Evolutionary conservation across 371 early-diverging fungal species (phyloP).

Genomic region (Mortierella sp.): DNA sequence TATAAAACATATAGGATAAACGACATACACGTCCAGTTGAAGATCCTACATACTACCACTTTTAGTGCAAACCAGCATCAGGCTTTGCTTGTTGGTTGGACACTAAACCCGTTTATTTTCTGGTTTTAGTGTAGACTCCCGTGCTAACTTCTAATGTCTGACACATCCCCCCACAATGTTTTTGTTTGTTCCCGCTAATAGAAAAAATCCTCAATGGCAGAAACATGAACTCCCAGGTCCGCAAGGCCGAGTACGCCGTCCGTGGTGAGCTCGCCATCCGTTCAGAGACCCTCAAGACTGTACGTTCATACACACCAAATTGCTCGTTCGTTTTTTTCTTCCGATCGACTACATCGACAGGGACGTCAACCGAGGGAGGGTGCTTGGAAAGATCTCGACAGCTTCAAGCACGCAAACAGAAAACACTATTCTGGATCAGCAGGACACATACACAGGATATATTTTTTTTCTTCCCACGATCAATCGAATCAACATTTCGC

Average conservation of each 20-base stretch:
- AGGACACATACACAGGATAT: neutral
- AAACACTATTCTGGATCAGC: conserved; percentile 4
- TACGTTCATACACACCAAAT: conserved; percentile 42
- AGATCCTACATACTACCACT: neutral
- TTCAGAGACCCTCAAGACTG: conserved; percentile 89
- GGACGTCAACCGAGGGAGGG: no score
- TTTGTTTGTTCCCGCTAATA: conserved; percentile 1
- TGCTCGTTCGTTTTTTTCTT: neutral
- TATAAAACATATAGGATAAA: no score
- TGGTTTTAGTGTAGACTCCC: neutral
- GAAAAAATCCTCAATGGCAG: conserved; percentile 75
- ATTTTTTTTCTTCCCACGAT: conserved; percentile 51
- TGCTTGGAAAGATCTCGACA: no score
- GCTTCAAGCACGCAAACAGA: neutral
- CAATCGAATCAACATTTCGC: neutral
- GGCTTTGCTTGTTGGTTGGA: no score
- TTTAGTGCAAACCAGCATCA: no score
- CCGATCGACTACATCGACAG: no score
- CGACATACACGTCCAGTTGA: neutral
- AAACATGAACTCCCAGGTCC: conserved; percentile 82
- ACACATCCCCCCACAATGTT: neutral
- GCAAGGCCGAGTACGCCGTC: conserved; percentile 94
- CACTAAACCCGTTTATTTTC: neutral
- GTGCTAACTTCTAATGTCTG: neutral
- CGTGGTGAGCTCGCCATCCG: conserved; percentile 97